phyloP scores from a whole-genome alignment of 148 eudicot species.

The Talinum fruticosum region DNA sequence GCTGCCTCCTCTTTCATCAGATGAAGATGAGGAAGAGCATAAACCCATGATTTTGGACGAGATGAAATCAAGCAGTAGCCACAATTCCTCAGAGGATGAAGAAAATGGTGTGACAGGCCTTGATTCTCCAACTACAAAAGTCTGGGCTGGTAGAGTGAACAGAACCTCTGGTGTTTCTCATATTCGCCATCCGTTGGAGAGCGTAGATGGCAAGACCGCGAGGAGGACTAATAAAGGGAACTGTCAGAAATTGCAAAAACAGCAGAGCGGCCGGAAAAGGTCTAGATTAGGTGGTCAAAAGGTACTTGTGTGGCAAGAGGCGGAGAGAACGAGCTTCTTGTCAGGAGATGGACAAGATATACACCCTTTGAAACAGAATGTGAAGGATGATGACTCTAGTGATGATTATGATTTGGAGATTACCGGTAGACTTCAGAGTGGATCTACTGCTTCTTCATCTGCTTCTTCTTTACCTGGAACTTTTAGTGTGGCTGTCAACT shows the following conservation, averaged over 20 bases:
- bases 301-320: constrained; percentile 68
- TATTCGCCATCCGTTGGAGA: constrained; percentile 93
- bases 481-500: constrained; percentile 38
- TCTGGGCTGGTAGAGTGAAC: constrained; percentile 87
- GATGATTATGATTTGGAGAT: constrained; percentile 78
- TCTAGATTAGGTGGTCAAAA: constrained; percentile 55
- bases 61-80: constrained; percentile 53
- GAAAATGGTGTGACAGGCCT: constrained; percentile 71
- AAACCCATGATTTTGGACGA: constrained; percentile 36
- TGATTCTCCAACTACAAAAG: constrained; percentile 76
- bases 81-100: constrained; percentile 68
- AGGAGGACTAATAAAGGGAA: constrained; percentile 48
- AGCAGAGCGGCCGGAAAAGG: constrained; percentile 53
- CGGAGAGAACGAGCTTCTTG: constrained; percentile 74
- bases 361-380: constrained; percentile 41
- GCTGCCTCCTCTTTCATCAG: constrained; percentile 33
- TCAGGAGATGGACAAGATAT: constrained; percentile 73
- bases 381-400: constrained; percentile 65
- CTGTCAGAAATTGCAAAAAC: constrained; percentile 38
- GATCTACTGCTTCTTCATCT: constrained; percentile 74
- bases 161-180: constrained; percentile 49
- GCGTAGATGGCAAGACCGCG: constrained; percentile 46
- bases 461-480: constrained; percentile 48
- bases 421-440: constrained; percentile 61
- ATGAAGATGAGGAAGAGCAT: constrained; percentile 54